Evolutionary conservation across 176 grass and related monocot species (phyloP).

Genomic region (Avena eriantha): DNA sequence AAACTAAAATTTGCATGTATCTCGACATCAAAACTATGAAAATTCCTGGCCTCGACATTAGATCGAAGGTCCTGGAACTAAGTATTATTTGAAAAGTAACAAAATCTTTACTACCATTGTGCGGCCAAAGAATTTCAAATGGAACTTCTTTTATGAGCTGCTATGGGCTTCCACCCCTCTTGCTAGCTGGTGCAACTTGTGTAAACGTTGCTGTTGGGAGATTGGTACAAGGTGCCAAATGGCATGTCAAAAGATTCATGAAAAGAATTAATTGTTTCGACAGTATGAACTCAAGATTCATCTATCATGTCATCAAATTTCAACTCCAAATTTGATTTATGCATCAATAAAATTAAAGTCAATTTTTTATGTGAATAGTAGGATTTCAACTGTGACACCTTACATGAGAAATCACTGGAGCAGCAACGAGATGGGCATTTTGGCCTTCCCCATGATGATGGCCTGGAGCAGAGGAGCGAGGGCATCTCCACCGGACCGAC

Average conservation of each 20-base stretch:
- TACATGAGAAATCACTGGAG: too few relatives aligned
- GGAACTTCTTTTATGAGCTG: background rate
- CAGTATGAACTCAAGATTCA: too few relatives aligned
- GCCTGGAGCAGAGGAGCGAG: background rate
- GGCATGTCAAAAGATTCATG: too few relatives aligned
- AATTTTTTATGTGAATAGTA: background rate
- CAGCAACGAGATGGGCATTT: too few relatives aligned
- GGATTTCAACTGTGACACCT: background rate
- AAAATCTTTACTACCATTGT: background rate
- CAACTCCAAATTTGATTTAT: background rate
- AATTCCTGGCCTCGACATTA: background rate
- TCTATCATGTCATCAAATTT: background rate
- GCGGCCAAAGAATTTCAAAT: background rate
- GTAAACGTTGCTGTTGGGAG: background rate
- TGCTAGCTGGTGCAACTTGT: background rate
- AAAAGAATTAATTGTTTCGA: too few relatives aligned
- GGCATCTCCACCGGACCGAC: too few relatives aligned
- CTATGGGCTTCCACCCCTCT: background rate
- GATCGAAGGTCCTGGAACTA: background rate
- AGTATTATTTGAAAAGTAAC: too few relatives aligned
- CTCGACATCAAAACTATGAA: background rate
- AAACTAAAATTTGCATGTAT: background rate
- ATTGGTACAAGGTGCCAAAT: background rate
- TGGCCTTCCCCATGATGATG: slow-evolving; percentile 32
- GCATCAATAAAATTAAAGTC: background rate